phyloP scores from a whole-genome alignment of 768 basidiomycete species.

The Auricularia sp. region DNA sequence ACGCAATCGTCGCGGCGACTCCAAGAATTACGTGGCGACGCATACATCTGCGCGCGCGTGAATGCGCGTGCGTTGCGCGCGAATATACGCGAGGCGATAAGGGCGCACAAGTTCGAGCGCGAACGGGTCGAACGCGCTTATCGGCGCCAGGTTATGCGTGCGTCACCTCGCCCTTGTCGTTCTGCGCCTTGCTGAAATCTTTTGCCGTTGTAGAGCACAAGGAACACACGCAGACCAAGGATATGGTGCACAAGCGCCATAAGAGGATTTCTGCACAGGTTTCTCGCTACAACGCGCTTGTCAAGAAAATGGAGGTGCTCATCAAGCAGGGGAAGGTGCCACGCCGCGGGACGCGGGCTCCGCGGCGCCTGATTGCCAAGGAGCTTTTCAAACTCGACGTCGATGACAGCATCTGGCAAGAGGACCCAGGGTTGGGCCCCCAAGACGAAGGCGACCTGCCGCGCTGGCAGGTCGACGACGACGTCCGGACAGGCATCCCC shows the following conservation, averaged over 20 bases:
- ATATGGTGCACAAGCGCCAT: not conserved
- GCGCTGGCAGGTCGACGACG: not conserved
- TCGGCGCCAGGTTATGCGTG: not conserved
- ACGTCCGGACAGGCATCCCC: not conserved
- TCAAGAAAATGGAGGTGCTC: not conserved
- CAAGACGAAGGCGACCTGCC: not conserved
- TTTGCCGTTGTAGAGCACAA: not conserved
- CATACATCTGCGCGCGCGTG: not conserved
- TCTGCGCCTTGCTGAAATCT: not conserved
- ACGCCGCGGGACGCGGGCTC: not conserved
- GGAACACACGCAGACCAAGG: not conserved
- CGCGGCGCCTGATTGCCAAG: not conserved
- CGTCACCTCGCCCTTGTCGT: not conserved
- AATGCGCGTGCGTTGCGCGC: not conserved
- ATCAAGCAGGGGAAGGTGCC: not conserved
- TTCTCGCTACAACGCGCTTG: not conserved
- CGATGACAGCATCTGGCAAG: not conserved
- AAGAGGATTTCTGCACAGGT: not conserved
- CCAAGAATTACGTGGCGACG: not conserved
- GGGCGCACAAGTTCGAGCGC: conserved; percentile 1
- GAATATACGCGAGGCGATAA: not conserved
- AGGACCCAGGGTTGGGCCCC: not conserved
- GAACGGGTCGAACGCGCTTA: not conserved
- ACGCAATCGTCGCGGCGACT: not conserved
- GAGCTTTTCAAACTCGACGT: not conserved